phyloP scores from a whole-genome alignment of 495 filamentous ascomycete species.

The Talaromyces borbonicus region DNA sequence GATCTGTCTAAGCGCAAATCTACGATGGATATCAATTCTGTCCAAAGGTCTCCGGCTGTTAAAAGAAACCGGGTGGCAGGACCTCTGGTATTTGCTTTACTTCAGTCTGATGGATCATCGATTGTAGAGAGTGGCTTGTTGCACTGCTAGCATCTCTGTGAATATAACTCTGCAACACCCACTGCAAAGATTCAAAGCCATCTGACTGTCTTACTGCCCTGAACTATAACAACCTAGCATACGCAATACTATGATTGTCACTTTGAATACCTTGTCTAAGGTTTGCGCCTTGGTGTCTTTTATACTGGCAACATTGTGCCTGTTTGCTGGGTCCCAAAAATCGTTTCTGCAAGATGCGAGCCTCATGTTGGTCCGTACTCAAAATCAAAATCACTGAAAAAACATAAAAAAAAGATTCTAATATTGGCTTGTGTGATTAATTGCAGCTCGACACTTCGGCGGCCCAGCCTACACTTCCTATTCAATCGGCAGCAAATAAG shows the following conservation, averaged over 20 bases:
- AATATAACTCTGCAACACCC: no score
- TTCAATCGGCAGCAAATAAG: constrained; percentile 15
- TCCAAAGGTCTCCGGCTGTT: no score
- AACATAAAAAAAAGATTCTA: constrained; percentile 4
- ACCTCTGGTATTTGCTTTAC: no score
- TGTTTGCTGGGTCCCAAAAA: constrained; percentile 58
- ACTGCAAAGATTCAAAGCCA: no score
- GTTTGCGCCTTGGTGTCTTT: constrained; percentile 46
- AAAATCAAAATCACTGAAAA: background rate
- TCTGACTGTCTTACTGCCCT: no score
- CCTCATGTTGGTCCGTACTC: constrained; percentile 50
- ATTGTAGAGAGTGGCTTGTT: no score
- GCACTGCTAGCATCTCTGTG: no score
- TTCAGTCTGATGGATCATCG: no score
- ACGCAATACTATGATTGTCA: constrained; percentile 4
- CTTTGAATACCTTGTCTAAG: constrained; percentile 6
- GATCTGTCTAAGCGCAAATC: no score
- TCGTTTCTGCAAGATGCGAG: constrained; percentile 53
- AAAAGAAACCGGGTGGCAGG: no score
- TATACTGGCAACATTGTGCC: constrained; percentile 55
- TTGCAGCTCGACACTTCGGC: constrained; percentile 55
- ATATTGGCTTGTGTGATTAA: background rate
- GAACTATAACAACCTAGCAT: background rate
- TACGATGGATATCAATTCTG: no score
- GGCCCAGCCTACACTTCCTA: constrained; percentile 35